A percentile compares a stretch with the other conserved stretches of the same genome.
These are phyloP conservation scores for Moesziomyces globuligerus DNA, from an alignment of 1,284 basidiomycete genomes.

Conservation along the genomic window DNA sequence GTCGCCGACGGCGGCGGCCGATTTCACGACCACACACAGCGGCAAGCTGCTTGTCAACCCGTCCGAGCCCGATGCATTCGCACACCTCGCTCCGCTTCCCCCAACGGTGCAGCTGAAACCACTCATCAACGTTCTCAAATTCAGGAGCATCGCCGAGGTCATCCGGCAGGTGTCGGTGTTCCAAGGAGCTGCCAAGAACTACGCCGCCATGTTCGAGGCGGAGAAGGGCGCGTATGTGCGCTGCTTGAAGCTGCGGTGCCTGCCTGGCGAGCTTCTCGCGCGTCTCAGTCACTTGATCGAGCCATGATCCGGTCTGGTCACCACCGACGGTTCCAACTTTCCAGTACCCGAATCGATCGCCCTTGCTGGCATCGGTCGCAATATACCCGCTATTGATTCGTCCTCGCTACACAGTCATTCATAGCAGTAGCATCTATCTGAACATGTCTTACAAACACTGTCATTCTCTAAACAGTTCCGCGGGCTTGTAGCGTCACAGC, in stretches of 20 bases:
- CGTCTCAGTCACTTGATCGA: slow-evolving; percentile 36
- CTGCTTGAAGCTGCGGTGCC: slow-evolving; percentile 58
- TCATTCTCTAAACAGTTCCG: no score
- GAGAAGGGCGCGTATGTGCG: slow-evolving; percentile 57
- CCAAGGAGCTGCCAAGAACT: slow-evolving; percentile 49
- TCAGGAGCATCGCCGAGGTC: slow-evolving; percentile 46
- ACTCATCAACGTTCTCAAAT: slow-evolving; percentile 61
- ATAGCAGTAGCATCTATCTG: no score
- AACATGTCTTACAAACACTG: no score
- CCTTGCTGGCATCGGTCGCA: slow-evolving; percentile 1
- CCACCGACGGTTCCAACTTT: no score
- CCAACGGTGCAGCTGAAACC: slow-evolving; percentile 40
- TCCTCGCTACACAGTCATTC: no score
- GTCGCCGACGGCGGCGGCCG: slow-evolving; percentile 29
- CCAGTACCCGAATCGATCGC: no score
- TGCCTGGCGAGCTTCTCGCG: slow-evolving; percentile 54
- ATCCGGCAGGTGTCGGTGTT: slow-evolving; percentile 59
- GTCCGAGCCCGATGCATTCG: slow-evolving; percentile 42
- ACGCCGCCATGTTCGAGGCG: slow-evolving; percentile 49
- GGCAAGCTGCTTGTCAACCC: slow-evolving; percentile 22
- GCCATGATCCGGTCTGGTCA: slow-evolving; percentile 17
- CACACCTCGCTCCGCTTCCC: slow-evolving; percentile 48
- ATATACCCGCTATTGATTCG: background rate
- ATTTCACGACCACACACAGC: slow-evolving; percentile 9
- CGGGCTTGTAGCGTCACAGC: no score